A percentile compares a stretch with the other conserved stretches of the same genome.
Conservation (phyloP, 331 rosid species). For the Stylosanthes scabra region DNA sequence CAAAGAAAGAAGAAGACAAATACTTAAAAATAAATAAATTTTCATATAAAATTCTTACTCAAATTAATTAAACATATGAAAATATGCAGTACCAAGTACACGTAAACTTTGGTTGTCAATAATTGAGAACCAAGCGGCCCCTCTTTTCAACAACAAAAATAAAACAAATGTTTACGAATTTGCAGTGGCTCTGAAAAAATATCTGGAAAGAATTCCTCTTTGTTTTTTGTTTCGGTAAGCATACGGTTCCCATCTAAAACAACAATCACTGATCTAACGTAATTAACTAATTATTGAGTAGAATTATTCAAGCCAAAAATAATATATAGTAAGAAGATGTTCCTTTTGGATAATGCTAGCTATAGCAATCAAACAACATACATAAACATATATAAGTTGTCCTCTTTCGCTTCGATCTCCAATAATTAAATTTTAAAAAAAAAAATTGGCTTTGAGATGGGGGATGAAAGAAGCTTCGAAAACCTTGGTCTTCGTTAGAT, state of each 20-base stretch:
- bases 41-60: not conserved
- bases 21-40: not conserved
- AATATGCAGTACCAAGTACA: not conserved
- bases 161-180: not conserved
- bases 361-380: not conserved
- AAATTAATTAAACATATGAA: not conserved
- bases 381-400: not conserved
- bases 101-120: too few species aligned
- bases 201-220: not conserved
- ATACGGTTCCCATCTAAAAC: not conserved
- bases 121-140: too few species aligned
- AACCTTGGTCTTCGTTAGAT: conserved; percentile 21
- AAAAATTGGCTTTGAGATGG: not conserved
- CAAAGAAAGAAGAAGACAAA: too few species aligned
- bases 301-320: not conserved
- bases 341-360: not conserved
- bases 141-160: too few species aligned
- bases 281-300: not conserved
- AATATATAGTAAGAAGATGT: not conserved
- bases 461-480: conserved; percentile 35
- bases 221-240: not conserved
- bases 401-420: not conserved
- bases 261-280: conserved; percentile 7
- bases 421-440: not conserved
- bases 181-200: not conserved